Conservation (phyloP, 441 rosid species). For the Isatis lusitanica region DNA sequence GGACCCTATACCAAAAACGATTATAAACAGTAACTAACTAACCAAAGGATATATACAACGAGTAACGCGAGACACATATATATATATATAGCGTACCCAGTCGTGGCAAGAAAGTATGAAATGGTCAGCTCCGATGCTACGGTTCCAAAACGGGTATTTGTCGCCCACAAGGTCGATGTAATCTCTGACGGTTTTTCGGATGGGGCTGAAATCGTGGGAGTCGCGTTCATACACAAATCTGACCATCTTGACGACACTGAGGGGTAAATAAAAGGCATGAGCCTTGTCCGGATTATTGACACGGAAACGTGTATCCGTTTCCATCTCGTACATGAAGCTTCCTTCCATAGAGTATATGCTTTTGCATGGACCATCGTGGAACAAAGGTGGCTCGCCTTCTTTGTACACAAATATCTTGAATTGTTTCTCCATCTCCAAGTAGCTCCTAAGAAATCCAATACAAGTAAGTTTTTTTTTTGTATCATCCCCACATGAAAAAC, state of each 20-base stretch:
- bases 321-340: constrained; percentile 70
- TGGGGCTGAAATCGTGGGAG: constrained; percentile 64
- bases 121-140: constrained; percentile 85
- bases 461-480: not conserved
- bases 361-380: constrained; percentile 91
- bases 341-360: constrained; percentile 95
- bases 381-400: constrained; percentile 90
- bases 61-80: not conserved
- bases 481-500: no score
- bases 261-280: constrained; percentile 70
- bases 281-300: constrained; percentile 71
- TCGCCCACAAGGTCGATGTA: constrained; percentile 57
- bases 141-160: constrained; percentile 76
- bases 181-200: constrained; percentile 63
- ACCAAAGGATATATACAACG: not conserved
- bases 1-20: constrained; percentile 58
- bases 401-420: constrained; percentile 75
- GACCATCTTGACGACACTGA: constrained; percentile 82
- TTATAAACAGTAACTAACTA: not conserved
- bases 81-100: constrained; percentile 52
- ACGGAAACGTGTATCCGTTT: constrained; percentile 47
- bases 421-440: constrained; percentile 82
- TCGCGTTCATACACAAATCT: constrained; percentile 63
- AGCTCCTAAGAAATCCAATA: constrained; percentile 54
- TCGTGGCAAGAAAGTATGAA: constrained; percentile 94